Percentiles rank a stretch among this genome's conserved stretches.
Conservation (phyloP, 257 asterid genomes). For the Rehmannia glutinosa region DNA sequence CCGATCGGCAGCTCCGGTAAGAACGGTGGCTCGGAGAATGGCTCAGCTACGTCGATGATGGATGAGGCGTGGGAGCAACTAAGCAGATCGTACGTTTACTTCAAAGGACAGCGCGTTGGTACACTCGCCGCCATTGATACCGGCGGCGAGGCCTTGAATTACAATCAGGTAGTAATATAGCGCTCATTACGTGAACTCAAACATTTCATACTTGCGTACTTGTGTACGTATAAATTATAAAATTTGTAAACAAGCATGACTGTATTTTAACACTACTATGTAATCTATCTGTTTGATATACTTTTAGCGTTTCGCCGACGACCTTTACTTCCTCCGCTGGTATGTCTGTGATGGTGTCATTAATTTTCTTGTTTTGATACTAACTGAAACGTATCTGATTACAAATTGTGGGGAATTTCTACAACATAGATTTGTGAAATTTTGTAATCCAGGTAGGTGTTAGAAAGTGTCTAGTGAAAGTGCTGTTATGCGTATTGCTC, state of each 20-base stretch:
- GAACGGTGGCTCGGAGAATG: conserved; percentile 22
- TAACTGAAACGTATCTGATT: background rate
- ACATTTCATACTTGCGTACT: background rate
- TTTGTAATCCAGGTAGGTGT: background rate
- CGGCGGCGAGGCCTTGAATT: conserved; percentile 43
- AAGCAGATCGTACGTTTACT: conserved; percentile 24
- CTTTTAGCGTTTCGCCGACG: background rate
- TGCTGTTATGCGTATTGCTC: background rate
- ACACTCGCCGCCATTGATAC: conserved; percentile 39
- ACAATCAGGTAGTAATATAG: conserved; percentile 43
- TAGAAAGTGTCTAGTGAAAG: background rate
- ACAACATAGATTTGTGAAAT: background rate
- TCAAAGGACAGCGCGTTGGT: conserved; percentile 41
- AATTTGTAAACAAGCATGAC: background rate
- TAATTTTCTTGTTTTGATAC: background rate
- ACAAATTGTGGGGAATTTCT: background rate
- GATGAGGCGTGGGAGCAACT: conserved; percentile 56
- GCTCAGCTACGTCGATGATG: conserved; percentile 32
- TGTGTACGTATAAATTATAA: background rate
- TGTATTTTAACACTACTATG: background rate
- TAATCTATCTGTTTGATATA: background rate
- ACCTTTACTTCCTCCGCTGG: background rate
- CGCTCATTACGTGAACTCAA: background rate
- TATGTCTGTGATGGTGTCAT: background rate
- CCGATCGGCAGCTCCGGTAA: conserved; percentile 13